A percentile compares a stretch with the other conserved stretches of the same genome.
phyloP scores from a whole-genome alignment of 495 filamentous ascomycete species.

The Neurospora sublineolata region DNA sequence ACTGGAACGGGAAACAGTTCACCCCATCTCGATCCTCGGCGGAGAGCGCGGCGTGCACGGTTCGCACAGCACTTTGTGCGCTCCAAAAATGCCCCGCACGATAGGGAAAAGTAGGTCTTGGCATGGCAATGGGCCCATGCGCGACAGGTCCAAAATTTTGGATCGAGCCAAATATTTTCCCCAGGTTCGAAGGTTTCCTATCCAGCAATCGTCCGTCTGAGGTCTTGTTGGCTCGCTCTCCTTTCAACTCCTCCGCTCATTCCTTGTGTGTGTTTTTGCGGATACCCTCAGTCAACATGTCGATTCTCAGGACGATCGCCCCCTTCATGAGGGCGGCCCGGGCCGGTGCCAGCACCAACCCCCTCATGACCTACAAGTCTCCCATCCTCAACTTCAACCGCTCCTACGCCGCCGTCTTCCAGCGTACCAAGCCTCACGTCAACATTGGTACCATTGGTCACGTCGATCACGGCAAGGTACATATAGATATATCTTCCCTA shows the following conservation, averaged over 20 bases:
- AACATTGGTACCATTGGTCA: conserved; percentile 99
- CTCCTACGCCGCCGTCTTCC: conserved; percentile 61
- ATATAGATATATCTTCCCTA: conserved; percentile 1
- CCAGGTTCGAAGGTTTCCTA: not conserved
- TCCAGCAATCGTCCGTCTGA: conserved; percentile 1
- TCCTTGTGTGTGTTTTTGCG: conserved; percentile 17
- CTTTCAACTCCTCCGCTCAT: conserved; percentile 16
- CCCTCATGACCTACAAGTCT: conserved; percentile 45
- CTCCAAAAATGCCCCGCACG: not conserved
- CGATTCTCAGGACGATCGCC: conserved; percentile 50
- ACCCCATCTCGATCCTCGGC: not conserved
- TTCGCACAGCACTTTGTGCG: not conserved
- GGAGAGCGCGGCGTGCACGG: not conserved
- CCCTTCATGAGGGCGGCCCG: conserved; percentile 61
- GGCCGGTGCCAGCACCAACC: conserved; percentile 52
- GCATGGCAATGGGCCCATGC: conserved; percentile 3
- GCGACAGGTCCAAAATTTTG: conserved; percentile 3
- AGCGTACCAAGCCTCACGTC: conserved; percentile 92
- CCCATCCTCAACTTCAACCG: conserved; percentile 55
- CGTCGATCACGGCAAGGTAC: conserved; percentile 98
- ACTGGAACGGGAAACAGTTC: not conserved
- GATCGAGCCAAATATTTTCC: conserved; percentile 15
- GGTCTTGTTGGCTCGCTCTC: not conserved
- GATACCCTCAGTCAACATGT: conserved; percentile 41
- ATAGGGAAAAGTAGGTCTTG: not conserved